Evolutionary conservation across 2,329 filamentous ascomycete species (phyloP).

Genomic region (Aspergillus sp.): DNA sequence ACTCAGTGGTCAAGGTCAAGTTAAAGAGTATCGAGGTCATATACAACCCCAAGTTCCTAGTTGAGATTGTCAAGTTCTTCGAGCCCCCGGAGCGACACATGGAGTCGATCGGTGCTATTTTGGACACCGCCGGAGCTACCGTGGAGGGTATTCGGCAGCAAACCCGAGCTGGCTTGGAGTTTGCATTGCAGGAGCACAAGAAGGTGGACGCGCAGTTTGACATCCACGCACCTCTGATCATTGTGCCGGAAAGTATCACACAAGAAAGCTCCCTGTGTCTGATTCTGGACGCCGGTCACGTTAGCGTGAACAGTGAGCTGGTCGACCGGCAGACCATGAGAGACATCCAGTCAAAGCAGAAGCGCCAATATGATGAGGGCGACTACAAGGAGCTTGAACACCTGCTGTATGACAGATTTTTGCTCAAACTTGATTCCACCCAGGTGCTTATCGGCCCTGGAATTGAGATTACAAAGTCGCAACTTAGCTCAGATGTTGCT

Average conservation of each 20-base stretch:
- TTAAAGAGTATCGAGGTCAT: constrained; percentile 95
- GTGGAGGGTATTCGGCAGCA: constrained; percentile 94
- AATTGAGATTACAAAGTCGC: constrained; percentile 81
- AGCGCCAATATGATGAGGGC: constrained; percentile 78
- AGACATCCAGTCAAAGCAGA: constrained; percentile 88
- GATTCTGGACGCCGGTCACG: constrained; percentile 94
- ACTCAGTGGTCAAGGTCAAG: constrained; percentile 85
- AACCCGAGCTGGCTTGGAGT: constrained; percentile 91
- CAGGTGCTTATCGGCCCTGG: constrained; percentile 94
- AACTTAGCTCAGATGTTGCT: constrained; percentile 67
- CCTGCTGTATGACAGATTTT: constrained; percentile 96
- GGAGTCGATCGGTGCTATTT: constrained; percentile 93
- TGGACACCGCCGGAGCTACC: constrained; percentile 93
- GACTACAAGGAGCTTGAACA: constrained; percentile 86
- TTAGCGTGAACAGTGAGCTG: constrained; percentile 88
- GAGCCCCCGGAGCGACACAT: constrained; percentile 94
- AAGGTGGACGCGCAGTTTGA: constrained; percentile 96
- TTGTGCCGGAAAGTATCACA: constrained; percentile 90
- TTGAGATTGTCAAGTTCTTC: constrained; percentile 93
- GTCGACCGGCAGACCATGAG: constrained; percentile 88
- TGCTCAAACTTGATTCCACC: constrained; percentile 87
- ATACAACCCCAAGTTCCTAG: constrained; percentile 91
- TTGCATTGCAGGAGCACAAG: constrained; percentile 95
- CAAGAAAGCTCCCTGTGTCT: constrained; percentile 77
- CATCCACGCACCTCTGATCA: constrained; percentile 91